Base-by-base conservation (phyloP, 2,329 filamentous ascomycete species). In the Parafenestella ontariensis region DNA sequence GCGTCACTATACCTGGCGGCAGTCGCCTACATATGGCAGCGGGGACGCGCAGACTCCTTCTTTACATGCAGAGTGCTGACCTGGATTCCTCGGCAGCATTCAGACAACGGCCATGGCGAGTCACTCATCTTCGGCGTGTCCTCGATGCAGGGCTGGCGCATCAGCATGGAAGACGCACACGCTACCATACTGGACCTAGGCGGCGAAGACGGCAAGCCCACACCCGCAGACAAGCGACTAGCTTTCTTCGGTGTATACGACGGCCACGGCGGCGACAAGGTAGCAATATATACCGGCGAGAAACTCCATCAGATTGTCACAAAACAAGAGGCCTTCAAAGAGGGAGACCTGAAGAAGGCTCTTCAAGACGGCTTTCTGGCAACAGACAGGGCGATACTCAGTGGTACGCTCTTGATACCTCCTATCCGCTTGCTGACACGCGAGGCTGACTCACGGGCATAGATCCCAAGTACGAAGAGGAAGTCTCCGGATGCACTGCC, bases 101-200 rank as follows among this genome's bases (percentile, higher is more conserved):
- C 95, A 72, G 88, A 89, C 76, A 88, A 88, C 75, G 93, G 93
- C 79, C 88, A 92, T 81, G 93, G 98, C 90, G 92, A 96, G 64
- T 89, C 91, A 75, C 87, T 96, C 75, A 80, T 95, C 75, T 99
- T 91, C 78, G 95, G 95, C 74, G 88, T 98, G 65, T 99, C 95
- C 65, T 92, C 92, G 79, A 99, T 99, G 95, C 95, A 99, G 81
- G 95, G 95, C 83, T 99, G 95, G 95, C 90, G 95, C 81, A 98
- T 99, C 81, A 96, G 91, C 83, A 99, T 99, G 95, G 95, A 99
- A 78, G 95, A 99, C 77, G 88, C 95, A 61, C 95, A 99, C 81
- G 91, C 91, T 58, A 86, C 90, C 51, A 82, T 98, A 47, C 89
- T 99, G 75, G 91, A 98, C 78, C 87, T 98, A 57, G 81, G 82